Percentiles rank a stretch among this genome's conserved stretches.
Conservation (phyloP, 352 stramenopile species). For the Phytophthora crassamura region DNA sequence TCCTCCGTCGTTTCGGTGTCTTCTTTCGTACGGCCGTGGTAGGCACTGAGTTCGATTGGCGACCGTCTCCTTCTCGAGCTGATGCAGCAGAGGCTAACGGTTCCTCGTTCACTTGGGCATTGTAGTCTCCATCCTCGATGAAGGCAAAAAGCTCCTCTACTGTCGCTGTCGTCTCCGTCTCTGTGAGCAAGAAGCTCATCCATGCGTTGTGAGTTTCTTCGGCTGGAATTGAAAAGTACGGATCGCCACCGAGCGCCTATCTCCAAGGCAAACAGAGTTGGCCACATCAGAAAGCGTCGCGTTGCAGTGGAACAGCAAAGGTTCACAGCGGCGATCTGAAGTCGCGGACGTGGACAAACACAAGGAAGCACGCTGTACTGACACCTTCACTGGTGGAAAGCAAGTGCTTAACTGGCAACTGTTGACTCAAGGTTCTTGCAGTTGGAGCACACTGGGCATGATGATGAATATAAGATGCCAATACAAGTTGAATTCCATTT, state of each 20-base stretch:
- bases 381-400: too few relatives aligned
- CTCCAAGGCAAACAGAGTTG: constrained; percentile 14
- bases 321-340: not conserved
- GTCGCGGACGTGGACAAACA: too few relatives aligned
- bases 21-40: not conserved
- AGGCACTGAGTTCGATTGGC: not conserved
- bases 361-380: too few relatives aligned
- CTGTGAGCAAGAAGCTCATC: constrained; percentile 31
- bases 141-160: constrained; percentile 20
- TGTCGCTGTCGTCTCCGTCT: constrained; percentile 9
- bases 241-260: constrained; percentile 4
- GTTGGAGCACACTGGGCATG: too few relatives aligned
- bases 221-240: constrained; percentile 12
- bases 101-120: not conserved
- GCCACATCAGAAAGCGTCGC: constrained; percentile 19
- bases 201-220: not conserved
- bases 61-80: too few relatives aligned
- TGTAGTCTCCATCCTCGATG: constrained; percentile 2
- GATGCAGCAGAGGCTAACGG: not conserved
- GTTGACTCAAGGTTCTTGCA: too few relatives aligned
- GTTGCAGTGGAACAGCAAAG: constrained; percentile 9
- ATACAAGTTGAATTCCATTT: too few relatives aligned
- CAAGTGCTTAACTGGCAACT: too few relatives aligned
- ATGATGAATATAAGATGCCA: too few relatives aligned
- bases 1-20: constrained; percentile 5